Base-by-base conservation (phyloP, 371 early-diverging fungal genomes). In the Lichtheimia corymbifera region DNA sequence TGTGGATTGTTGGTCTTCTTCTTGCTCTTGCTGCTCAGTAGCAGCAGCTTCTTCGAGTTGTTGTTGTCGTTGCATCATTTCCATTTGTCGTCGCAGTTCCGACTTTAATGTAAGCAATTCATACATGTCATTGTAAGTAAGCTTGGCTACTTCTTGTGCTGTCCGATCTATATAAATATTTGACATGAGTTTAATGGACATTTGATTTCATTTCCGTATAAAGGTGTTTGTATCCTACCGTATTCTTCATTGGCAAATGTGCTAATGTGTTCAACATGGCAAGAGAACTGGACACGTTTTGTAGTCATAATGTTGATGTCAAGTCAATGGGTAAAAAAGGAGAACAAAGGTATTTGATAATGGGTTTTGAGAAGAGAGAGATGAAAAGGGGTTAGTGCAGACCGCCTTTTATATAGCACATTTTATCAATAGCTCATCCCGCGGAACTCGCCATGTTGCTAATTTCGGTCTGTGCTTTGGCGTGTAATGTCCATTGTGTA, bases 241-340 rank as follows among this genome's bases (percentile, higher is more conserved):
- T 79, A 79, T 44, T 79, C 79, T 65, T 79, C 79, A 45, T 79
- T 75, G 22, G 72, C 76, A 67, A 79, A 79, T 18, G 79, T 79
- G 47, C 68, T 69, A 13, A 71, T 54, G 42, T 71, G 63, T 50
- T 75, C 76, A 30, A 79, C 70, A 17, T 75, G 62, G 24, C 70
- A 64, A 24, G 76, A 62, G 58, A 79, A 79, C 62, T 75, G 79
- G 15, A 79, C 79, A 66, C 68, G 71, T 51, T 79, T 79, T 27
- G 56, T 15, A 28, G 35, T 53, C 44, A 55, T 50, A 2, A 47
- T 47, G 35, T 11, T 35, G 35, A 35, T 35, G 22, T 18, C 47
- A 47, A 47, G 22, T 18, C 47, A 47, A 47, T n/a, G 11, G 17
- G 7, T 2, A 17, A 11, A 47, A 22, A 47, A 47, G 22, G 47